Evolutionary conservation across 2,329 filamentous ascomycete species (phyloP).

Genomic region (Metarhizium album): DNA sequence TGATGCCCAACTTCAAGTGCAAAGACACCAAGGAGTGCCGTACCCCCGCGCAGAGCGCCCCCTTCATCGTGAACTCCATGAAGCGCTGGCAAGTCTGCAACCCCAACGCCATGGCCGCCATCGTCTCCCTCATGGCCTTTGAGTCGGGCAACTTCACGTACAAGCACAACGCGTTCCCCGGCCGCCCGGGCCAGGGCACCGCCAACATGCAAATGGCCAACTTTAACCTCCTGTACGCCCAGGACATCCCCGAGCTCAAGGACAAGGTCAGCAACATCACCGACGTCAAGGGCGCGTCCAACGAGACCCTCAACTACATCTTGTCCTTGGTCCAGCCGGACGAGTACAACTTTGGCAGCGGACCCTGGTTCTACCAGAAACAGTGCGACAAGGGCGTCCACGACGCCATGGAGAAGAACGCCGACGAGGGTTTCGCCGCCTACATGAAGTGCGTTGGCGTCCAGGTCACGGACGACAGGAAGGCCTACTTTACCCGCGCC

Average conservation of each 20-base stretch:
- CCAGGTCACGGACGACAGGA: constrained; percentile 19
- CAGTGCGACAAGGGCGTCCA: constrained; percentile 29
- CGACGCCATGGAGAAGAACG: constrained; percentile 21
- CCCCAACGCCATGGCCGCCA: constrained; percentile 53
- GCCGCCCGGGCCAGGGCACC: constrained; percentile 60
- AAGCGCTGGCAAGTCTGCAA: constrained; percentile 41
- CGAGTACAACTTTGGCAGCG: constrained; percentile 42
- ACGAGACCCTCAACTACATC: constrained; percentile 26
- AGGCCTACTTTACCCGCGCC: constrained; percentile 32
- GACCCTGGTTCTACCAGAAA: constrained; percentile 38
- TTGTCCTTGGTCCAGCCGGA: constrained; percentile 37
- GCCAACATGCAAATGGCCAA: constrained; percentile 39
- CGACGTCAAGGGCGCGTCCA: constrained; percentile 15
- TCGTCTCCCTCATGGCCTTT: constrained; percentile 60
- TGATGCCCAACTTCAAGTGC: constrained; percentile 50
- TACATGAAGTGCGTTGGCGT: constrained; percentile 41
- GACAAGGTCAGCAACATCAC: constrained; percentile 20
- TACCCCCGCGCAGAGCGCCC: constrained; percentile 51
- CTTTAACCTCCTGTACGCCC: constrained; percentile 38
- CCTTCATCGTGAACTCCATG: constrained; percentile 46
- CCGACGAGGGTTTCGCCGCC: constrained; percentile 29
- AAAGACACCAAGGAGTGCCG: constrained; percentile 47
- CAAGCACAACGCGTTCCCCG: constrained; percentile 51
- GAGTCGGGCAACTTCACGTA: constrained; percentile 62
- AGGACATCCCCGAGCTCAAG: constrained; percentile 27